Conservation (phyloP, 1,139 yeast genomes). For the Suhomyces bribrorum region DNA sequence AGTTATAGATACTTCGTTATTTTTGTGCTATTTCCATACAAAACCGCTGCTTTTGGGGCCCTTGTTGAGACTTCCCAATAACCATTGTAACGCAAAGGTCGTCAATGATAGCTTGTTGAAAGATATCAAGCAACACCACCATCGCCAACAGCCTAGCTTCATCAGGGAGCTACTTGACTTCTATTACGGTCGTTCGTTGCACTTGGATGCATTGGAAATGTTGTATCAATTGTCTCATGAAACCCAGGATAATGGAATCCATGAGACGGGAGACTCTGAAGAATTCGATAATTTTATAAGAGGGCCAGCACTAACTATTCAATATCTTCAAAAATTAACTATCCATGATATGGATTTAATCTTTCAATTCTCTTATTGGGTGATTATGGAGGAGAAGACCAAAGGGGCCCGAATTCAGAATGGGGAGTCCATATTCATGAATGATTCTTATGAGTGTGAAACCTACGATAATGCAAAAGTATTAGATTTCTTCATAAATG, state of each 20-base stretch:
- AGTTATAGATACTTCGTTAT: slow-evolving; percentile 76
- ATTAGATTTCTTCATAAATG: slow-evolving; percentile 43
- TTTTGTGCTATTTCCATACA: slow-evolving; percentile 67
- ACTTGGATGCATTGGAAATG: slow-evolving; percentile 67
- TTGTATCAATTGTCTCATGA: slow-evolving; percentile 42
- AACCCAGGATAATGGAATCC: slow-evolving; percentile 6
- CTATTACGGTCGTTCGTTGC: slow-evolving; percentile 63
- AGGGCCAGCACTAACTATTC: slow-evolving; percentile 55
- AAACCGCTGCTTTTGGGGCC: slow-evolving; percentile 81
- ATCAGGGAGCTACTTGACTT: slow-evolving; percentile 78
- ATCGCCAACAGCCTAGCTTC: slow-evolving; percentile 42
- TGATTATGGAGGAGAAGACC: slow-evolving; percentile 35
- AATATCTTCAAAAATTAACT: slow-evolving; percentile 64
- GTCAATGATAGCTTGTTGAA: slow-evolving; percentile 57
- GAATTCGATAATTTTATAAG: slow-evolving; percentile 31
- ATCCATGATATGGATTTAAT: slow-evolving; percentile 54
- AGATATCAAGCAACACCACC: slow-evolving; percentile 20
- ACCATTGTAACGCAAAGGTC: slow-evolving; percentile 65
- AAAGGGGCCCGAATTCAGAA: slow-evolving; percentile 29
- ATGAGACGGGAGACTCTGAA: slow-evolving; percentile 9
- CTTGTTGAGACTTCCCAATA: slow-evolving; percentile 68
- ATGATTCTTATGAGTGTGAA: slow-evolving; percentile 63
- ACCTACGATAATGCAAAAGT: slow-evolving; percentile 57
- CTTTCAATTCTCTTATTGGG: slow-evolving; percentile 59
- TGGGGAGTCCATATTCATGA: slow-evolving; percentile 63